phyloP scores from a whole-genome alignment of 331 rosid species.

The Cydonia oblonga region DNA sequence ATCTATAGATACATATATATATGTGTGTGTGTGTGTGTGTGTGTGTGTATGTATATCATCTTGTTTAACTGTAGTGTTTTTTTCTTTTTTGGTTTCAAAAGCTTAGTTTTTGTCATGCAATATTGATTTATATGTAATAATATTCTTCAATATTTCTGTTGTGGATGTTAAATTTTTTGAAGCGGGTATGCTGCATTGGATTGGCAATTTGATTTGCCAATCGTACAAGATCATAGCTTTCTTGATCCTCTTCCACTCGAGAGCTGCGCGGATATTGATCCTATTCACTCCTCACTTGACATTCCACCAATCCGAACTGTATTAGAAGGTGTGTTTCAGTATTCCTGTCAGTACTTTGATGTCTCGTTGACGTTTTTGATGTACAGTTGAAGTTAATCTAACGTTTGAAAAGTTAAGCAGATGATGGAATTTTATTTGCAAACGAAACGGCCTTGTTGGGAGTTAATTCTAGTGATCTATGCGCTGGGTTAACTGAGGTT shows the following conservation, averaged over 20 bases:
- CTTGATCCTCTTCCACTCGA: slow-evolving; percentile 25
- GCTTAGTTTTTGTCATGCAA: too few relatives aligned
- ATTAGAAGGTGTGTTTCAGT: slow-evolving; percentile 14
- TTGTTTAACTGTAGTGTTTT: not conserved
- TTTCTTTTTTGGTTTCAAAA: not conserved
- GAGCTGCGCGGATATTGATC: slow-evolving; percentile 14
- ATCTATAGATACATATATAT: too few relatives aligned
- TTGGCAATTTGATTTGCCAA: slow-evolving; percentile 23
- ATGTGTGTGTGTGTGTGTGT: too few relatives aligned
- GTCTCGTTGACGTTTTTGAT: not conserved
- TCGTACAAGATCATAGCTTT: slow-evolving; percentile 14
- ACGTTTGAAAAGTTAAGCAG: not conserved
- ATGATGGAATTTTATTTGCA: slow-evolving; percentile 18
- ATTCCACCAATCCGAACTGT: slow-evolving; percentile 17
- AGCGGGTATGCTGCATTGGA: slow-evolving; percentile 8
- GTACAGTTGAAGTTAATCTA: not conserved
- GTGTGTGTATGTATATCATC: too few relatives aligned
- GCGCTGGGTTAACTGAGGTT: slow-evolving; percentile 11
- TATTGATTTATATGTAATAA: too few relatives aligned
- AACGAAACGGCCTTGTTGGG: not conserved
- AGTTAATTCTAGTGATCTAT: slow-evolving; percentile 13
- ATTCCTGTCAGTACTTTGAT: not conserved
- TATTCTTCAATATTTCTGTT: too few relatives aligned
- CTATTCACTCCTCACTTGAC: slow-evolving; percentile 4
- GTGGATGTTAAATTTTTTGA: not conserved